Conservation (phyloP, 305 asterid genomes). For the Solanum aculeatissimum region DNA sequence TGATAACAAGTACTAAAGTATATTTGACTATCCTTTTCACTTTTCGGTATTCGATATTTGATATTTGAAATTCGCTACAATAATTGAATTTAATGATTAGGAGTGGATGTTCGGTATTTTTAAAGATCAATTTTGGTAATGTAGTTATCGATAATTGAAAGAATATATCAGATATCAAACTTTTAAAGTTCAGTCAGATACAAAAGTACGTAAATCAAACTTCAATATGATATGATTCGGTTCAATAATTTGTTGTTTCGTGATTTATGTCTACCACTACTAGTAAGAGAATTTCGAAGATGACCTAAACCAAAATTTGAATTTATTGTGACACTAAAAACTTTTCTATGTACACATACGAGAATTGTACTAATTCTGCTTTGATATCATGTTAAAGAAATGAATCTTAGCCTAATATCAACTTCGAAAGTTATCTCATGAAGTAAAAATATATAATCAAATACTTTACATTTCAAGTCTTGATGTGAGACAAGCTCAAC, state of each 20-base stretch:
- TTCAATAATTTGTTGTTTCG: too few species aligned
- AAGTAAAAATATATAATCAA: background rate
- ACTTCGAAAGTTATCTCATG: background rate
- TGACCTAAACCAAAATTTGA: background rate
- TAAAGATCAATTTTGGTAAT: too few species aligned
- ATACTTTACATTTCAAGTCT: background rate
- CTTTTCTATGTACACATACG: too few species aligned
- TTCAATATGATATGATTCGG: too few species aligned
- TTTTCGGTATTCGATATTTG: background rate
- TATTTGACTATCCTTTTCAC: background rate
- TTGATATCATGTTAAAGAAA: background rate
- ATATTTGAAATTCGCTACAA: background rate
- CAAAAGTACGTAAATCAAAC: too few species aligned
- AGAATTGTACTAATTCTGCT: background rate
- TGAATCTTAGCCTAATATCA: rapidly evolving
- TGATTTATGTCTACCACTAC: too few species aligned
- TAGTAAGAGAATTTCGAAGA: rapidly evolving
- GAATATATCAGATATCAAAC: too few species aligned
- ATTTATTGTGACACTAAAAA: too few species aligned
- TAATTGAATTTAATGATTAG: too few species aligned
- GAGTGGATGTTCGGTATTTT: too few species aligned
- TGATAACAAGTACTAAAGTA: background rate
- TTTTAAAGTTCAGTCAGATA: too few species aligned
- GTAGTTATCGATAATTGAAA: too few species aligned
- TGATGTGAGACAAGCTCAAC: background rate